Percentiles rank a stretch among this genome's conserved stretches.
Conservation (phyloP, 2,329 filamentous ascomycete species). For the Salinomyces thailandicus region DNA sequence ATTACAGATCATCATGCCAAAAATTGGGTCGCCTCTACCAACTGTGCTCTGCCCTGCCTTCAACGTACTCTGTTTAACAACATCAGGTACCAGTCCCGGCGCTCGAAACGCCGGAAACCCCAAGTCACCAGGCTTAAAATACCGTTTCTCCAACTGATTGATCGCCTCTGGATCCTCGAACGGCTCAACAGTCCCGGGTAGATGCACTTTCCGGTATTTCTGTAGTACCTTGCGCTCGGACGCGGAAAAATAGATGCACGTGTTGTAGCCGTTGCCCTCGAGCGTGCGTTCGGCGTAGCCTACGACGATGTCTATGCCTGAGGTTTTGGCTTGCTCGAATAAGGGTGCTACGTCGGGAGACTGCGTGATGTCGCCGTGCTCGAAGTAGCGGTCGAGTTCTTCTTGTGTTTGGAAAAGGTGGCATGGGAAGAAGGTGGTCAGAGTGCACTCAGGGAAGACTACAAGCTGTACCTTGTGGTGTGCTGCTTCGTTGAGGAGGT, state of each 20-base stretch:
- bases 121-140: constrained; percentile 43
- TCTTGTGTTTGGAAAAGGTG: constrained; percentile 29
- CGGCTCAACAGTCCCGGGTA: constrained; percentile 45
- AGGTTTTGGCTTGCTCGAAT: constrained; percentile 38
- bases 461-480: constrained; percentile 38
- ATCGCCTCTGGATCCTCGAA: constrained; percentile 38
- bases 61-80: constrained; percentile 24
- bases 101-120: constrained; percentile 46
- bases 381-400: constrained; percentile 42
- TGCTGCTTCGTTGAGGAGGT: constrained; percentile 39
- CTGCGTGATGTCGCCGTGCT: constrained; percentile 34
- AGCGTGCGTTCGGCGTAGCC: constrained; percentile 43
- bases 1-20: constrained; percentile 45
- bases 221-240: constrained; percentile 32
- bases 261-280: constrained; percentile 41
- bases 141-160: constrained; percentile 48
- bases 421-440: constrained; percentile 49
- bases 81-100: constrained; percentile 34
- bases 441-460: constrained; percentile 45
- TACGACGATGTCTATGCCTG: constrained; percentile 42
- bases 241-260: constrained; percentile 42
- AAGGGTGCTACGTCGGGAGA: constrained; percentile 39
- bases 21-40: constrained; percentile 40
- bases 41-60: constrained; percentile 17
- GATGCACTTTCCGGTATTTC: constrained; percentile 48